phyloP scores from a whole-genome alignment of 345 rosid genomes.

The Microthlaspi erraticum region DNA sequence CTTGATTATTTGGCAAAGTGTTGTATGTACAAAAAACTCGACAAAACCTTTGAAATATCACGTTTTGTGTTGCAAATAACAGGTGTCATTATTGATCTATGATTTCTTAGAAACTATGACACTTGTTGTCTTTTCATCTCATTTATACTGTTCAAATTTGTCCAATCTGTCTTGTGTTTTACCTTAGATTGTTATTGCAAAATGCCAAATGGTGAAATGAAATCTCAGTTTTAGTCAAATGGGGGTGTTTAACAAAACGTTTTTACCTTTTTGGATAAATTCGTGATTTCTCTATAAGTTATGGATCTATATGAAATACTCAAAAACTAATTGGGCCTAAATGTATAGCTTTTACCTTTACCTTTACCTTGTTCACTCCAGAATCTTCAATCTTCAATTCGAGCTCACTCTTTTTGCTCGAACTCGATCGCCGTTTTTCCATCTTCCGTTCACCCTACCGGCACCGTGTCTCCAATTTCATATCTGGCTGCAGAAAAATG shows the following conservation, averaged over 20 bases:
- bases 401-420: background rate
- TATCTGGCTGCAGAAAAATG: slow-evolving; percentile 24
- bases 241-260: background rate
- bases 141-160: background rate
- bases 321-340: slow-evolving; percentile 22
- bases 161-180: slow-evolving; percentile 9
- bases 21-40: background rate
- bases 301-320: slow-evolving; percentile 1
- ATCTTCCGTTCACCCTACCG: slow-evolving; percentile 5
- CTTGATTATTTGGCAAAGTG: background rate
- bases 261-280: background rate
- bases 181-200: background rate
- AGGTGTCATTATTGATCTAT: slow-evolving; percentile 33
- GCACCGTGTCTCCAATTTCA: background rate
- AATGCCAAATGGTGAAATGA: slow-evolving; percentile 27
- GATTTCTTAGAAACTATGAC: slow-evolving; percentile 25
- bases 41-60: background rate
- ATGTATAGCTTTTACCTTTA: background rate
- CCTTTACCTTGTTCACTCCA: slow-evolving; percentile 21
- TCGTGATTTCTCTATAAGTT: background rate
- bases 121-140: slow-evolving; percentile 13
- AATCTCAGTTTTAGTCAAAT: background rate
- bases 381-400: background rate
- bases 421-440: slow-evolving; percentile 26
- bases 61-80: slow-evolving; percentile 1